Evolutionary conservation across 257 asterid genomes (phyloP), one percentile per base, ranked within the genome.

Genomic region (Salvia hispanica): DNA sequence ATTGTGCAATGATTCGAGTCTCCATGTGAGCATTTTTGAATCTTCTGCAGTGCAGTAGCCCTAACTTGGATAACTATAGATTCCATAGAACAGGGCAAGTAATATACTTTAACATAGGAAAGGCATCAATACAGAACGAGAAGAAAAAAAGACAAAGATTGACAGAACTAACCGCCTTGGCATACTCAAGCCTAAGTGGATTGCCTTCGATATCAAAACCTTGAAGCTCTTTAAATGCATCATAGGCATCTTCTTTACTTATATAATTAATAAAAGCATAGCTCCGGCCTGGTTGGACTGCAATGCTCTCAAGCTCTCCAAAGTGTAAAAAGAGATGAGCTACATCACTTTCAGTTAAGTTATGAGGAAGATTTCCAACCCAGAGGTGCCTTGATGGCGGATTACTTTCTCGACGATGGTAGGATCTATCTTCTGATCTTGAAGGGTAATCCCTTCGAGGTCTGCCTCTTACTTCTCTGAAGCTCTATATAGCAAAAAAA

Each of bases 101-200:
- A 69, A 15, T 37, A 61, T 62, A 63, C 72, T 62, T 40, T 66
- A 69, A 74, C 70, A 69, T 76, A 72, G 74, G 73, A 76, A 71
- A 16, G 39, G 66, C 74, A 73, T 61, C 70, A 75, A 77, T 50
- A 63, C 50, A 54, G 75, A 55, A 79, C 72, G 71, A 71, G 64
- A 85, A 79, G 72, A 75, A 78, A 80, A 80, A 65, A 72, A 81
- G 82, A 79, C 85, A 76, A 84, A 87, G 83, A 81, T 78, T 59
- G 79, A 80, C 96, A 82, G 79, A 76, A 92, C 98, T 92, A 92
- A 92, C 98, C 98, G 91, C 91, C 97, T 90, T 92, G 46, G 98
- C 80, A 86, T 88, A 92, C 85, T 92, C 95, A 83, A 92, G 84
- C 78, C 77, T 92, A 88, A 92, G 85, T 11, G 97, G 82, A 78